Conservation (phyloP, 208 protist genomes). For the Wallacemonas sp. region DNA sequence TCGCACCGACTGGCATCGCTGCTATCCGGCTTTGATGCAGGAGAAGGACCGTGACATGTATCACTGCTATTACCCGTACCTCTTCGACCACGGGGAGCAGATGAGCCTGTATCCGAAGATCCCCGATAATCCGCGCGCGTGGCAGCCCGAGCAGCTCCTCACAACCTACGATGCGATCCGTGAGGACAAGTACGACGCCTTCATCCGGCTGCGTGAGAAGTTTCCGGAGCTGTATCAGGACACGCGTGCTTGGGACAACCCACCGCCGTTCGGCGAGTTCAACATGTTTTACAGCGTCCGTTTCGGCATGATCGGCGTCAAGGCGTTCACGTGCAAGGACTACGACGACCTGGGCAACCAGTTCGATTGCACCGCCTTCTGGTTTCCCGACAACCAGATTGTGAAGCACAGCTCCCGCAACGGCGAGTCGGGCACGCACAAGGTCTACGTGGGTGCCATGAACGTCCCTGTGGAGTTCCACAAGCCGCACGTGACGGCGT, state of each 20-base stretch:
- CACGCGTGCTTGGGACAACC: slow-evolving; percentile 91
- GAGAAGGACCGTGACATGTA: slow-evolving; percentile 94
- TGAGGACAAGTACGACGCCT: slow-evolving; percentile 94
- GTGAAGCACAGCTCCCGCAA: slow-evolving; percentile 84
- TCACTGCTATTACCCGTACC: slow-evolving; percentile 94
- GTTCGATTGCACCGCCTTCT: slow-evolving; percentile 92
- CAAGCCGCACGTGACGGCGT: slow-evolving; percentile 87
- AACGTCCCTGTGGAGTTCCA: slow-evolving; percentile 93
- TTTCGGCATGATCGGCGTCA: slow-evolving; percentile 91
- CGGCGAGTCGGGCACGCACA: slow-evolving; percentile 78
- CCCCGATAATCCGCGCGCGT: slow-evolving; percentile 87
- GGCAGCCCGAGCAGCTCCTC: slow-evolving; percentile 91
- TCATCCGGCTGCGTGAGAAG: slow-evolving; percentile 88
- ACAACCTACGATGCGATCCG: slow-evolving; percentile 94
- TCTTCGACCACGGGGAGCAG: slow-evolving; percentile 92
- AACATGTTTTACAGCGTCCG: slow-evolving; percentile 95
- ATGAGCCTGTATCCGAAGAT: slow-evolving; percentile 94
- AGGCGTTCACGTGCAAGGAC: slow-evolving; percentile 91
- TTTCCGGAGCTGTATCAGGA: slow-evolving; percentile 94
- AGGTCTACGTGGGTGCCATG: slow-evolving; percentile 89
- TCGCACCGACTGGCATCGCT: slow-evolving; percentile 88
- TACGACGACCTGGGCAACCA: slow-evolving; percentile 94
- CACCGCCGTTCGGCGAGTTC: slow-evolving; percentile 92
- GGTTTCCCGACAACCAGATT: slow-evolving; percentile 93
- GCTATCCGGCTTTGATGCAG: slow-evolving; percentile 88